Base-by-base conservation (phyloP, 805 yeast species). In the Hanseniaspora mollemarum region DNA sequence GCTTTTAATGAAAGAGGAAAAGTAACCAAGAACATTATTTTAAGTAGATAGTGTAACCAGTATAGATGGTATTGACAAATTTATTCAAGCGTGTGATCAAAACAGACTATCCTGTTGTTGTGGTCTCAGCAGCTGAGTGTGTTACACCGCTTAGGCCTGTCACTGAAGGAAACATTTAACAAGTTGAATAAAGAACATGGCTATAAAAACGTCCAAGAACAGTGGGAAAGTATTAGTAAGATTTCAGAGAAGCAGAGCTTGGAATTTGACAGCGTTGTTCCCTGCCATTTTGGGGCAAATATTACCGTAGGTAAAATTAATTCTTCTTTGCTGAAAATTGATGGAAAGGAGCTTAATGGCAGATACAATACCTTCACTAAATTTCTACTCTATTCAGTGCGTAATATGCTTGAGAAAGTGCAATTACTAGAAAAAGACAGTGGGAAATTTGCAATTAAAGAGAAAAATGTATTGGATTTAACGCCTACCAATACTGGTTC, bases 111-210 rank as follows among this genome's bases (percentile, higher is more conserved):
- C 43, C 22, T n/a, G 29, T 16, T 21, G 15, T 46, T n/a, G 24
- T 38, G 15, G 41, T 46, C 1, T 21, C 22, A 22, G 43, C 32
- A 12, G 50, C 50, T 10, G 50, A 46, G 15, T 46, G 50, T 31
- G 7, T 46, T 10, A 46, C 50, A 5, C 50, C 50, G 3, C 50
- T 46, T 46, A 46, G 50, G 50, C 50, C 43, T 46, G 19, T 36
- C 44, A 21, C 31, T 46, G 25, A 8, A 15, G 2, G 44, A 46
- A 38, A 46, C 43, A 26, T 46, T 46, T 13, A 25, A 24, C 4
- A 38, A 38, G 12, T 18, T 46, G 16, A 21, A 24, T 13, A 38
- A 38, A 18, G 22, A 29, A 18, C 38, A 46, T 21, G 50, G 44
- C 3, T 46, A 46, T 28, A 22, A 22, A 28, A 38, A 31, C 21